A percentile compares a stretch with the other conserved stretches of the same genome.
Conservation (phyloP, 768 basidiomycete genomes). For the Leccinellum rugosiceps region DNA sequence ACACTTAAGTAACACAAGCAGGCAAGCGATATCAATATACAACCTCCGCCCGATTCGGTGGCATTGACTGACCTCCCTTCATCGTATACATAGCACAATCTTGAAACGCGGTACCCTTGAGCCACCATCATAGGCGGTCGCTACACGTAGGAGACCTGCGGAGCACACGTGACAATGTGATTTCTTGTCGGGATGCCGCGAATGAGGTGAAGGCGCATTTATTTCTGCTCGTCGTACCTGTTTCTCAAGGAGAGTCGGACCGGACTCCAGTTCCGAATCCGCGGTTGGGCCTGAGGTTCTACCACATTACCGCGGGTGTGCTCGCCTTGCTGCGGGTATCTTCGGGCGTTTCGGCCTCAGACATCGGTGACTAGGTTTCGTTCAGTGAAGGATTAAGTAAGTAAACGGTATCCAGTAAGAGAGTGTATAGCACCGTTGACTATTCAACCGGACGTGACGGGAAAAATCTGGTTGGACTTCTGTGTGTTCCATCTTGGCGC, state of each 20-base stretch:
- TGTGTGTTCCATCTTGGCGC: background rate
- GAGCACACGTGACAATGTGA: constrained; percentile 35
- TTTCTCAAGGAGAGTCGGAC: background rate
- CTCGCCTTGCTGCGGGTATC: background rate
- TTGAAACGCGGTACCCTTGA: constrained; percentile 34
- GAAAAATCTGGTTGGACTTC: background rate
- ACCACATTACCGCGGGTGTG: background rate
- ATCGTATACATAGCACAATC: constrained; percentile 20
- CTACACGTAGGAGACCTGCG: constrained; percentile 37
- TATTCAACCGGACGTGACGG: background rate
- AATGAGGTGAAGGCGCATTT: constrained; percentile 31
- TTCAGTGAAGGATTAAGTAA: background rate
- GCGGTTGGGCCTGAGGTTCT: background rate
- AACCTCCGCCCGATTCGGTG: background rate
- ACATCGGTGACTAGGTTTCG: background rate
- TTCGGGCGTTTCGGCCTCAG: background rate
- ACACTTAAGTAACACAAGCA: constrained; percentile 23
- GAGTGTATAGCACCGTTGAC: background rate
- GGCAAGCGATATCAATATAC: constrained; percentile 8
- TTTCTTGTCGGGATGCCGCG: constrained; percentile 33
- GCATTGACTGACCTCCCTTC: too few species aligned
- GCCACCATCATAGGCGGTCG: constrained; percentile 33
- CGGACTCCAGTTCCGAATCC: background rate
- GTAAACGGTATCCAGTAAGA: background rate
- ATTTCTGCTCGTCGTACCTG: background rate